A percentile compares a stretch with the other conserved stretches of the same genome.
These are phyloP conservation scores for Aspergillus chevalieri DNA, from an alignment of 2,329 filamentous ascomycete species.

Conservation along the genomic window DNA sequence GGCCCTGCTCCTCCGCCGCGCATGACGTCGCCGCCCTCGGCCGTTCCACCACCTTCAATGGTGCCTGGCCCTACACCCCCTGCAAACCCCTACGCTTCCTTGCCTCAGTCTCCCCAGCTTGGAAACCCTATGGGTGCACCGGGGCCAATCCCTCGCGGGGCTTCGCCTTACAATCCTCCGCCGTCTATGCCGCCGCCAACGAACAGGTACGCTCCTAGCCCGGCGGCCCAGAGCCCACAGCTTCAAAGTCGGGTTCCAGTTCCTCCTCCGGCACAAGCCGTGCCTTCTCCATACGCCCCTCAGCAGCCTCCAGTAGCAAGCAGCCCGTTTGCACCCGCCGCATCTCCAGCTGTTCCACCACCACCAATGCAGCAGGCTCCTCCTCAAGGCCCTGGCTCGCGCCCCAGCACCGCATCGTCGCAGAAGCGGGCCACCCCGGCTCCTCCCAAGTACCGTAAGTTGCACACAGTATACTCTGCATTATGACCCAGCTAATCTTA, in stretches of 20 bases:
- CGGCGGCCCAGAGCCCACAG: slow-evolving; percentile 50
- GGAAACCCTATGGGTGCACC: slow-evolving; percentile 38
- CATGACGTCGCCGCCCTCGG: slow-evolving; percentile 63
- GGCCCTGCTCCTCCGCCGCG: slow-evolving; percentile 60
- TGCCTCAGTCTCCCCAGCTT: slow-evolving; percentile 39
- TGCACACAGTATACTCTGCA: neutral
- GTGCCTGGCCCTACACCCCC: slow-evolving; percentile 57
- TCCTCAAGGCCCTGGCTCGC: slow-evolving; percentile 35
- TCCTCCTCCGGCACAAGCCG: slow-evolving; percentile 41
- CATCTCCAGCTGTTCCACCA: slow-evolving; percentile 40
- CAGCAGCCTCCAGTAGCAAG: slow-evolving; percentile 31
- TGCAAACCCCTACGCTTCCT: slow-evolving; percentile 34
- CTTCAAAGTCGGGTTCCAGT: slow-evolving; percentile 43
- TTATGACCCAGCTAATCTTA: slow-evolving; percentile 10
- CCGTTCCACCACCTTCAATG: slow-evolving; percentile 53
- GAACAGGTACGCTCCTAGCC: slow-evolving; percentile 68
- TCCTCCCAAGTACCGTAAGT: slow-evolving; percentile 63
- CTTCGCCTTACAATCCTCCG: slow-evolving; percentile 81
- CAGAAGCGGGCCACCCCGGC: slow-evolving; percentile 44
- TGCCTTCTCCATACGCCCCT: slow-evolving; percentile 55
- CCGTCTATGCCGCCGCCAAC: slow-evolving; percentile 63
- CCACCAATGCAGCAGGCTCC: slow-evolving; percentile 22
- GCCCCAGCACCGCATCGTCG: slow-evolving; percentile 46
- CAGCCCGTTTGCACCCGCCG: slow-evolving; percentile 40
- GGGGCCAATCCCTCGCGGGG: slow-evolving; percentile 61